Evolutionary conservation across 495 filamentous ascomycete genomes (phyloP), one percentile per base, ranked within the genome.

Genomic region (Staphylotrichum tortipilum): DNA sequence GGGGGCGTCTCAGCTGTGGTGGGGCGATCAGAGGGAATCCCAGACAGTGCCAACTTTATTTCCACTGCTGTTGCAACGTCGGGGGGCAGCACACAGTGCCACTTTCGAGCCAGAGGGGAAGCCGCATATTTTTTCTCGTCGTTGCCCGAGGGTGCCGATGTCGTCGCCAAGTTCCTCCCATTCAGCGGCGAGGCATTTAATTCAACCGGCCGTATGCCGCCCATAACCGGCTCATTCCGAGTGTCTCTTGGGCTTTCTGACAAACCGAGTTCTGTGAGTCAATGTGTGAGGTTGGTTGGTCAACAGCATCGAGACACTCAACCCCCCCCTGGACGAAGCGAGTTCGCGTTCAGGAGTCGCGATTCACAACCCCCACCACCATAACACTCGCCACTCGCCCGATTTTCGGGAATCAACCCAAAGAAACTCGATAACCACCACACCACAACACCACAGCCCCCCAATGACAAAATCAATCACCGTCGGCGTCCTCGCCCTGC

Each of bases 401-500:
- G n/a, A n/a, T n/a, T n/a, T n/a, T n/a, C n/a, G n/a, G n/a, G n/a
- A n/a, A n/a, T n/a, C n/a, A n/a, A n/a, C n/a, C n/a, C n/a, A n/a
- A n/a, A n/a, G n/a, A n/a, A n/a, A n/a, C n/a, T n/a, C n/a, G n/a
- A n/a, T 8, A 3, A 31, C 31, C 8, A 28, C 21, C 30, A 18
- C 3, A 7, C 28, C 30, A 23, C 18, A n/a, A 8, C 10, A 14
- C 29, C 21, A 12, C 12, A 37, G 19, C 35, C 42, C 28, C 34
- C 44, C 14, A 6, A 44, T 49, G 23, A 36, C 28, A 26, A 59
- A 54, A 26, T 3, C 34, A 38, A 47, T 84, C 55, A 87, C 85
- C 7, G 77, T 94, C 31, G 89, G 89, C 50, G 87, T 94, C 21
- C 80, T 95, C 46, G 92, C 92, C 50, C 77, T 98, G 12, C 92